phyloP scores from a whole-genome alignment of 1,284 basidiomycete species.

The Ceratobasidium sp. region DNA sequence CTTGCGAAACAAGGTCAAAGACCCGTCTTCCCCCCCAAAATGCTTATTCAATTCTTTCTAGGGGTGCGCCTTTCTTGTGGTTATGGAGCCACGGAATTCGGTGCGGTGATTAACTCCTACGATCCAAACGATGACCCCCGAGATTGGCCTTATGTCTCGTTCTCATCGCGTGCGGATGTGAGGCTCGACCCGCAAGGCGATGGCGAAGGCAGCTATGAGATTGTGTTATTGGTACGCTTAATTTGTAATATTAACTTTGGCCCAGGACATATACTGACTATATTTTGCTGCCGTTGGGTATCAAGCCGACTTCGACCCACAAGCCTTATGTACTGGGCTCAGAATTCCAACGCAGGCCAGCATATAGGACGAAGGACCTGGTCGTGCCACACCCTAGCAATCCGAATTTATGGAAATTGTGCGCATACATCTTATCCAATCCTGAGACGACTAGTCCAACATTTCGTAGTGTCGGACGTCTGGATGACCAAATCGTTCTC shows the following conservation, averaged over 20 bases:
- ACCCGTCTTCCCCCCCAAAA: neutral
- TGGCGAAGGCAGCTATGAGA: constrained; percentile 9
- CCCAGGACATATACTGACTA: too few species aligned
- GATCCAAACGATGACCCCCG: neutral
- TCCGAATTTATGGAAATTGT: constrained; percentile 35
- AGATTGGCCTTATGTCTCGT: constrained; percentile 41
- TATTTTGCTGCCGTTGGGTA: too few species aligned
- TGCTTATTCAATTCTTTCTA: neutral
- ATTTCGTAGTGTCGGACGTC: constrained; percentile 20
- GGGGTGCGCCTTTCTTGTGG: neutral
- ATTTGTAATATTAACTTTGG: neutral
- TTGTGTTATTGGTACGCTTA: constrained; percentile 30
- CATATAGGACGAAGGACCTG: constrained; percentile 43
- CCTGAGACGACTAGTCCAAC: neutral
- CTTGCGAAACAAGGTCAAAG: constrained; percentile 21
- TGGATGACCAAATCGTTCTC: constrained; percentile 47
- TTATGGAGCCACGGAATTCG: constrained; percentile 24
- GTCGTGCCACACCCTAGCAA: constrained; percentile 41
- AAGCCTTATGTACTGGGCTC: constrained; percentile 32
- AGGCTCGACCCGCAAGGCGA: constrained; percentile 18
- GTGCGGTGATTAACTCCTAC: neutral
- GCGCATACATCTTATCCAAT: neutral
- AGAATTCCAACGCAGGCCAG: constrained; percentile 21
- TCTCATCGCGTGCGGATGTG: neutral
- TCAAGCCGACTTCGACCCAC: constrained; percentile 5